These are phyloP conservation scores for Gynochthodes officinalis DNA, from an alignment of 257 asterid genomes.

Conservation along the genomic window DNA sequence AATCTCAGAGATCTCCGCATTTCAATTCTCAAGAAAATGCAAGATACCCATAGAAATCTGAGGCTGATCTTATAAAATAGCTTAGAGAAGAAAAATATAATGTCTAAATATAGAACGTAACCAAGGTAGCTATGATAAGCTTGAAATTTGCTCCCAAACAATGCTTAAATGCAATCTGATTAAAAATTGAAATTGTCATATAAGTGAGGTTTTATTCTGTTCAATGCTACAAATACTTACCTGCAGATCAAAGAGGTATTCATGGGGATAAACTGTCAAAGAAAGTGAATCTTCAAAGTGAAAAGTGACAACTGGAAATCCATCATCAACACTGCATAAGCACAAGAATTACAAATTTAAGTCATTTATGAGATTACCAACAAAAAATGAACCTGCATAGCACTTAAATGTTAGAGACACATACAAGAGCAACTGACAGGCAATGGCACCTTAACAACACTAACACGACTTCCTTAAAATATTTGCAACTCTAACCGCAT, in stretches of 20 bases:
- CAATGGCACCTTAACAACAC: neutral
- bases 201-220: neutral
- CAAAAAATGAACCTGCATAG: neutral
- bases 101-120: neutral
- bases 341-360: constrained; percentile 9
- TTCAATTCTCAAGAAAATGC: too few relatives aligned
- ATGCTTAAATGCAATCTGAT: neutral
- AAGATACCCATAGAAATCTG: neutral
- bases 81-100: neutral
- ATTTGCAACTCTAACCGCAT: neutral
- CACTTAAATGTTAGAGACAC: neutral
- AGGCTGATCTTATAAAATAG: neutral
- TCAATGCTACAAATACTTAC: constrained; percentile 42
- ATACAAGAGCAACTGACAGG: neutral
- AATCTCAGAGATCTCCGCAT: neutral
- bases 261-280: constrained; percentile 74
- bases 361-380: constrained; percentile 2
- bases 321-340: constrained; percentile 76
- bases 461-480: neutral
- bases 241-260: constrained; percentile 58
- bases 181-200: neutral
- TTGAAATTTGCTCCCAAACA: neutral
- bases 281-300: constrained; percentile 59
- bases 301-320: constrained; percentile 78
- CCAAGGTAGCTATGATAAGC: neutral